phyloP scores from a whole-genome alignment of 345 rosid genomes.

The Hirschfeldia incana region DNA sequence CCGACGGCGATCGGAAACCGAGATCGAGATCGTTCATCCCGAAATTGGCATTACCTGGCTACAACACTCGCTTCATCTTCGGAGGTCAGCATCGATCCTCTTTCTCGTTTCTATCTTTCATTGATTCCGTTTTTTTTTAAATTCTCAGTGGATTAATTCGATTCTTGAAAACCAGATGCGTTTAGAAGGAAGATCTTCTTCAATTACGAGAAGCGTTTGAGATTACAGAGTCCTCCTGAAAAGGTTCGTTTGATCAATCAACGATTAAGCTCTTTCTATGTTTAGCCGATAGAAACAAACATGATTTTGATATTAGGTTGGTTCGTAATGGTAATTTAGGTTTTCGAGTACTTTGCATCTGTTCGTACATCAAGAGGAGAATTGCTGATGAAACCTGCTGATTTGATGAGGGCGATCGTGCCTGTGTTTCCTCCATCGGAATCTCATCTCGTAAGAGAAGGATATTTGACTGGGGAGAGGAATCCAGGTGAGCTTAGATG shows the following conservation, averaged over 20 bases:
- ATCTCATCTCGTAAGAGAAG: constrained; percentile 80
- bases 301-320: background rate
- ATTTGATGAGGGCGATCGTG: constrained; percentile 89
- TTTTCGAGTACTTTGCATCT: constrained; percentile 90
- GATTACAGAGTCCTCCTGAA: constrained; percentile 89
- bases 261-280: background rate
- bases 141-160: background rate
- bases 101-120: background rate
- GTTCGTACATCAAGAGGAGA: constrained; percentile 58
- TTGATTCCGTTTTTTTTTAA: background rate
- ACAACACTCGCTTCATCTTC: constrained; percentile 56
- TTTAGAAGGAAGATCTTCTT: constrained; percentile 86
- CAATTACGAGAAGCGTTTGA: constrained; percentile 92
- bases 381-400: constrained; percentile 74
- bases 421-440: constrained; percentile 98
- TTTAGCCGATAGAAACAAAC: background rate
- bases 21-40: constrained; percentile 35
- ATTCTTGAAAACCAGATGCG: constrained; percentile 49
- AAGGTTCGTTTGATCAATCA: constrained; percentile 53
- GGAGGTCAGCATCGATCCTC: constrained; percentile 46
- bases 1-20: constrained; percentile 38
- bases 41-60: constrained; percentile 66
- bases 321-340: constrained; percentile 40
- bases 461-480: constrained; percentile 88
- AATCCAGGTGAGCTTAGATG: constrained; percentile 80